These are phyloP conservation scores for Mrakia blollopis DNA, from an alignment of 768 basidiomycete genomes.

Conservation along the genomic window DNA sequence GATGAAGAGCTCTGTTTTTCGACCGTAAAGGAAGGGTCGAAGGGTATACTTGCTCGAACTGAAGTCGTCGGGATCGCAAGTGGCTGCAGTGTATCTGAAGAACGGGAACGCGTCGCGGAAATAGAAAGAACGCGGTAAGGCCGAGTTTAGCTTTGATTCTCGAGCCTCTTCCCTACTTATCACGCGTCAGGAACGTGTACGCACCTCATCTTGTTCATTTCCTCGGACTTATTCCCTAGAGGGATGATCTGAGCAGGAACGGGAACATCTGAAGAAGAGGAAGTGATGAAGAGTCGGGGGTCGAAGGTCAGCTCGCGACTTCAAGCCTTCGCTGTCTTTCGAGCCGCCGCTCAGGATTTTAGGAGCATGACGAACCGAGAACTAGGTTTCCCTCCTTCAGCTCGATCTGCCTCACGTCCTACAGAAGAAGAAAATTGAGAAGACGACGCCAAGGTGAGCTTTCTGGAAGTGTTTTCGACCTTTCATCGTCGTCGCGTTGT, in stretches of 20 bases:
- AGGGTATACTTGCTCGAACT: conserved; percentile 40
- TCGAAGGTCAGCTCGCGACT: too few species aligned
- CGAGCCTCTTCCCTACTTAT: neutral
- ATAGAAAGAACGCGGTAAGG: too few species aligned
- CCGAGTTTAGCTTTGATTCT: neutral
- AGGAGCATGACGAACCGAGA: neutral
- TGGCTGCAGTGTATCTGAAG: neutral
- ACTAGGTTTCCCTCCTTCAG: conserved; percentile 19
- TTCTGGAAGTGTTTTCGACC: too few species aligned
- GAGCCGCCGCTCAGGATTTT: too few species aligned
- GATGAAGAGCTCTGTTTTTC: conserved; percentile 27
- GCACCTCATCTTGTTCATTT: conserved; percentile 24
- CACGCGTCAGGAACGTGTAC: neutral
- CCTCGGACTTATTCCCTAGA: conserved; percentile 3
- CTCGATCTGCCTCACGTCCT: conserved; percentile 13
- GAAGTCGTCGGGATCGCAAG: conserved; percentile 26
- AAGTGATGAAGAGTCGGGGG: too few species aligned
- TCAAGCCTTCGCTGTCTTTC: too few species aligned
- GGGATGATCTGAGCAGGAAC: conserved; percentile 23
- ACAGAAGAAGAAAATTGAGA: neutral
- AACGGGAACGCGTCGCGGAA: neutral
- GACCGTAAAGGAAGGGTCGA: neutral
- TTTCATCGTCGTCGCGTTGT: neutral
- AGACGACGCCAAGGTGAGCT: neutral
- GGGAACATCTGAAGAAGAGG: neutral